Conservation (phyloP, 2,329 filamentous ascomycete species). For the Pyrenophora seminiperda region DNA sequence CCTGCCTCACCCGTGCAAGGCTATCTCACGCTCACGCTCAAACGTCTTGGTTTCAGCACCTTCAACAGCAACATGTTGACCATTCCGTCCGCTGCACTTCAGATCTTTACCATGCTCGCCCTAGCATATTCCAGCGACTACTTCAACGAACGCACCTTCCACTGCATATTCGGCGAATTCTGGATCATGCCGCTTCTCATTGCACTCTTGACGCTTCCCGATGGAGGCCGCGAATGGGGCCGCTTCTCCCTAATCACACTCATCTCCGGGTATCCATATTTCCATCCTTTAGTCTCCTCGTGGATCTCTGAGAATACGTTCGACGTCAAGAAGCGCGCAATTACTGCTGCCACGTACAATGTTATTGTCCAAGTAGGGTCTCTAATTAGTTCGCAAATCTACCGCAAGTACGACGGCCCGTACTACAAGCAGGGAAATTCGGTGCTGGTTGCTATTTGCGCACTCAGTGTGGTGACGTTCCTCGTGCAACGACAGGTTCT, state of each 20-base stretch:
- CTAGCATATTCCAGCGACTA: conserved; percentile 54
- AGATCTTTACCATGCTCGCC: conserved; percentile 57
- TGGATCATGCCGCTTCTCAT: conserved; percentile 51
- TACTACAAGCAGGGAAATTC: conserved; percentile 60
- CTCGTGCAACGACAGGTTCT: conserved; percentile 55
- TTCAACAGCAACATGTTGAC: conserved; percentile 53
- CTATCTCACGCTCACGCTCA: conserved; percentile 50
- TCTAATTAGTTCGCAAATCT: conserved; percentile 53
- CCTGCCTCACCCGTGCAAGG: conserved; percentile 45
- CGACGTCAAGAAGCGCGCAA: conserved; percentile 64
- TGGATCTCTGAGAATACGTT: conserved; percentile 68
- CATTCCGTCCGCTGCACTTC: conserved; percentile 52
- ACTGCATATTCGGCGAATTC: conserved; percentile 50
- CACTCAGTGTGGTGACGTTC: conserved; percentile 56
- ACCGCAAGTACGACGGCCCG: conserved; percentile 60
- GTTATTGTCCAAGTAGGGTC: conserved; percentile 51
- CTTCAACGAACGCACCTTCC: conserved; percentile 59
- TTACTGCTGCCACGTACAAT: conserved; percentile 69
- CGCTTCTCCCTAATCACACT: conserved; percentile 48
- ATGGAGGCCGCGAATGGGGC: conserved; percentile 45
- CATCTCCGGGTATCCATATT: conserved; percentile 49
- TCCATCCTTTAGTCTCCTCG: conserved; percentile 64
- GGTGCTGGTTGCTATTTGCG: conserved; percentile 56
- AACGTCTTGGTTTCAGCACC: conserved; percentile 48
- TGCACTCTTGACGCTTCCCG: conserved; percentile 44